phyloP scores from a whole-genome alignment of 441 rosid genomes.

The Omphalea diandra region DNA sequence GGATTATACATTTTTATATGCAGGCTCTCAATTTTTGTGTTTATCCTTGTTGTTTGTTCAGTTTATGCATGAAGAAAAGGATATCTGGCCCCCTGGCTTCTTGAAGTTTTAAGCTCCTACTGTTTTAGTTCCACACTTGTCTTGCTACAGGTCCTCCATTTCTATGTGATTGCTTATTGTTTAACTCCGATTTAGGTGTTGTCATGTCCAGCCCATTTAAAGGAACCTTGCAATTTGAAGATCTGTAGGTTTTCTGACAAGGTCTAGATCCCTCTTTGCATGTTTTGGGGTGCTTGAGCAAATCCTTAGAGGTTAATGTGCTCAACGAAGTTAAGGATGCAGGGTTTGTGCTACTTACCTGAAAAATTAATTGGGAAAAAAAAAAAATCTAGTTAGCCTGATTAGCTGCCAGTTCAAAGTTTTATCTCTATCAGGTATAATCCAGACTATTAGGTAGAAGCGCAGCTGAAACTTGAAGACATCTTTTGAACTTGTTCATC shows the following conservation, averaged over 20 bases:
- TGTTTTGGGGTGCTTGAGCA: background rate
- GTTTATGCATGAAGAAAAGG: too few relatives aligned
- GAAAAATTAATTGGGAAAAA: background rate
- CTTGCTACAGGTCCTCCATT: background rate
- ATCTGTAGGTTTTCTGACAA: background rate
- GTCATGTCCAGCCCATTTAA: background rate
- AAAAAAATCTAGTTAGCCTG: background rate
- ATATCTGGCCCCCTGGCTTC: background rate
- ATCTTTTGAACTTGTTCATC: background rate
- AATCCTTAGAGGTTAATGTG: background rate
- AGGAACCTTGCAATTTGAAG: background rate
- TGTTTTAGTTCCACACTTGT: background rate
- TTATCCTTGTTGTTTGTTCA: too few relatives aligned
- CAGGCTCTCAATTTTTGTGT: too few relatives aligned
- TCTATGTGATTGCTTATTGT: background rate
- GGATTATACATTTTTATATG: too few relatives aligned
- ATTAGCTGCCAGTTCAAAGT: background rate
- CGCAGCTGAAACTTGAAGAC: background rate
- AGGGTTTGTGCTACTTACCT: background rate
- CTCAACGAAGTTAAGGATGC: background rate
- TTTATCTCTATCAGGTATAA: background rate
- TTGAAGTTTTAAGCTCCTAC: background rate
- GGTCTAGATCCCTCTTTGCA: background rate
- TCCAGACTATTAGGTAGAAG: background rate
- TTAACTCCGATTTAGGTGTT: background rate